Base-by-base conservation (phyloP, 192 early-diverging fungal species). In the Rhizoclosmatium sp. region DNA sequence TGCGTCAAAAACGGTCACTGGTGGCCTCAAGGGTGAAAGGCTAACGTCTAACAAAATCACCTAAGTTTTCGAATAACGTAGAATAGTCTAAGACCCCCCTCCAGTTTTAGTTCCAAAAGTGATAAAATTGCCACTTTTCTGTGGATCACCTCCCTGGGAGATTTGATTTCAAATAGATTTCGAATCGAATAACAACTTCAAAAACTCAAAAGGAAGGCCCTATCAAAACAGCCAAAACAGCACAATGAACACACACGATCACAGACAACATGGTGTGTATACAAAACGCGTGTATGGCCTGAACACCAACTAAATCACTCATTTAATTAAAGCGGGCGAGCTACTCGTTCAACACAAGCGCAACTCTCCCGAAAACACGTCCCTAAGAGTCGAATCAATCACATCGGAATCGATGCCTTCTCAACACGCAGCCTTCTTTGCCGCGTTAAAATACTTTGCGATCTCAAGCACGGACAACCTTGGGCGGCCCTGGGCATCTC, bases 381-480 rank as follows among this genome's bases (percentile, higher is more conserved):
- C 19, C 19, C 10, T 14, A n/a, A 14, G 0, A 56, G 54, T n/a
- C 10, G 10, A 14, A 9, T 56, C 54, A 14, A 9, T 56, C 10
- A n/a, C 10, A 9, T 14, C 54, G 54, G 67, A 69, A 10, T 41
- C 21, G n/a, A 80, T 80, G 74, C 78, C 78, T 39, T n/a, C 3
- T n/a, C 78, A 80, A 40, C 78, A 80, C 60, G 9, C 70, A n/a
- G 42, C 56, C 16, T 80, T 80, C 48, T 80, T 80, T 75, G n/a
- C 78, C 2, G 42, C 19, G 19, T 47, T 80, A 5, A 12, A 12
- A 2, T 80, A 80, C 62, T 21, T 75, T 59, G 68, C 59, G 23
- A 23, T 80, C 19, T 72, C 42, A 12, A 47, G 59, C 9, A 7
- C 44, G 3, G 70, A 72, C 68, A 7, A 10, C 40, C 4, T 51